Evolutionary conservation across 805 yeast genomes (phyloP).

Genomic region (Saturnispora halmiae): DNA sequence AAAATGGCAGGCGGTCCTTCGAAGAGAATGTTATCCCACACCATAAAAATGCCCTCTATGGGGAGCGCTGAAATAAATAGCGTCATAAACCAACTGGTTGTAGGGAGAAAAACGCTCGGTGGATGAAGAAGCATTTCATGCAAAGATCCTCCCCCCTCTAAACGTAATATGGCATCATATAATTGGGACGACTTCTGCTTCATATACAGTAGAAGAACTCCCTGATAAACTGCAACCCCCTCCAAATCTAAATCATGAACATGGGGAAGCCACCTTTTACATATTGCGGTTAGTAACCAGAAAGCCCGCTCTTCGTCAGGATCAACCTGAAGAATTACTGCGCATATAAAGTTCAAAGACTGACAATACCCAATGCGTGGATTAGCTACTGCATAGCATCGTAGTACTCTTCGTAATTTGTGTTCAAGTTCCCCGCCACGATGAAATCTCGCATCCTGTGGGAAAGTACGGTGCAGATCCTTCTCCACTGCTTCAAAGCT

Average conservation of each 20-base stretch:
- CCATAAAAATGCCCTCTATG: slow-evolving; percentile 73
- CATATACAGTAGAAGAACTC: slow-evolving; percentile 80
- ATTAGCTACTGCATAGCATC: slow-evolving; percentile 75
- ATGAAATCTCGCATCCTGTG: slow-evolving; percentile 81
- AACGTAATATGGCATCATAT: slow-evolving; percentile 45
- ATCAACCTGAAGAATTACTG: slow-evolving; percentile 72
- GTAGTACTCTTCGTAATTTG: slow-evolving; percentile 68
- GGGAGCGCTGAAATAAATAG: slow-evolving; percentile 88
- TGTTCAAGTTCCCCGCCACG: slow-evolving; percentile 40
- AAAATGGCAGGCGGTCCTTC: slow-evolving; percentile 86
- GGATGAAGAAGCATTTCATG: slow-evolving; percentile 48
- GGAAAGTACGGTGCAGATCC: slow-evolving; percentile 89
- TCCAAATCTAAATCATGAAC: slow-evolving; percentile 84
- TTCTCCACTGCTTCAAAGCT: slow-evolving; percentile 88
- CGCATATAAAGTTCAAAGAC: slow-evolving; percentile 86
- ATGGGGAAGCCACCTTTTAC: slow-evolving; percentile 79
- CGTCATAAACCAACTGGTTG: slow-evolving; percentile 98
- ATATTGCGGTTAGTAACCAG: slow-evolving; percentile 91
- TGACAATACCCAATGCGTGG: slow-evolving; percentile 96
- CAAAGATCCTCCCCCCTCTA: slow-evolving; percentile 26
- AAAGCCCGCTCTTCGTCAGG: slow-evolving; percentile 88
- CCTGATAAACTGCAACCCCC: slow-evolving; percentile 93
- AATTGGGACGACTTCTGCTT: slow-evolving; percentile 75
- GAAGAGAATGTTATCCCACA: slow-evolving; percentile 92
- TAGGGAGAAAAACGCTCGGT: slow-evolving; percentile 88